A percentile compares a stretch with the other conserved stretches of the same genome.
Evolutionary conservation across 345 rosid genomes (phyloP).

Genomic region (Salix udensis): DNA sequence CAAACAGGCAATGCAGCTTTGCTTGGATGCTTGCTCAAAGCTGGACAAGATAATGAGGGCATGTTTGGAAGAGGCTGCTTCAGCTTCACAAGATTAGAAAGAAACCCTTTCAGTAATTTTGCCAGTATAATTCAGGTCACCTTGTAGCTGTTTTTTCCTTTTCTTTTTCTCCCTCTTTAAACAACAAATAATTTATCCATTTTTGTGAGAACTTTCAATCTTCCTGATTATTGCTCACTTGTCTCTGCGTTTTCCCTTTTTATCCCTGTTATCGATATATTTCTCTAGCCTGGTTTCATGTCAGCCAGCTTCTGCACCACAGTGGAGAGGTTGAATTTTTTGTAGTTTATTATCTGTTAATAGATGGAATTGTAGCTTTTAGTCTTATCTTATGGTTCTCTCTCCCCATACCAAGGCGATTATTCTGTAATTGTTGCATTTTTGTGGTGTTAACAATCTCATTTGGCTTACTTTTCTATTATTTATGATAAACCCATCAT

Average conservation of each 20-base stretch:
- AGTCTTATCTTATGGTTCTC: neutral
- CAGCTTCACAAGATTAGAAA: conserved; percentile 43
- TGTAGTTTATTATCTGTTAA: neutral
- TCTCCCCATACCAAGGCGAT: neutral
- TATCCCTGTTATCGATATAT: neutral
- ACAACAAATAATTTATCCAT: neutral
- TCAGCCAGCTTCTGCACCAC: neutral
- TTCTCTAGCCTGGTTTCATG: neutral
- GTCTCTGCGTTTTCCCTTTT: neutral
- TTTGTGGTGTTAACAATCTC: neutral
- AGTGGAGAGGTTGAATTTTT: neutral
- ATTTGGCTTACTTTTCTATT: neutral
- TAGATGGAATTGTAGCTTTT: neutral
- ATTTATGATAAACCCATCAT: neutral
- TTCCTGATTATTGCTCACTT: neutral
- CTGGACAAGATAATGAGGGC: conserved; percentile 79
- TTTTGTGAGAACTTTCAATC: conserved; percentile 3
- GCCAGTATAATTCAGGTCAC: neutral
- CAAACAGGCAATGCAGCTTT: conserved; percentile 84
- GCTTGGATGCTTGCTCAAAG: conserved; percentile 79
- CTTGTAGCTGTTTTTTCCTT: neutral
- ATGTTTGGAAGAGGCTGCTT: conserved; percentile 69
- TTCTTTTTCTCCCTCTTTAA: neutral
- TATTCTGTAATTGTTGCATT: neutral
- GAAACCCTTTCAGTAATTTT: neutral